Evolutionary conservation across 2,329 filamentous ascomycete genomes (phyloP), one percentile per base, ranked within the genome.

Genomic region (Clonostachys sp.): DNA sequence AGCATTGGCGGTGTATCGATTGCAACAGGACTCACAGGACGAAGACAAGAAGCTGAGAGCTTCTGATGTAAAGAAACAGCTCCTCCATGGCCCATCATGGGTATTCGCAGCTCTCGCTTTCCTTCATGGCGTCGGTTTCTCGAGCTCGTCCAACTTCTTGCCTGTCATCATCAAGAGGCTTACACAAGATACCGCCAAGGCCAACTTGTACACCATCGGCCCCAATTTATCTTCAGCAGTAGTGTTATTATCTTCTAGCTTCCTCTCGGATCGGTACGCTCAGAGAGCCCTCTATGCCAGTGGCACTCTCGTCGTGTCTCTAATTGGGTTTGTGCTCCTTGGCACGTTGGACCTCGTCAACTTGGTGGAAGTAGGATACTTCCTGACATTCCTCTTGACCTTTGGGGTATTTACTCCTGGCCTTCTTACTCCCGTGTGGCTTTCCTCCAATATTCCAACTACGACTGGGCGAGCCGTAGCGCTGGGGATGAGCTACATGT

Each of bases 151-250:
- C 2, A 58, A 58, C 40, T 58, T 58, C 47, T 48, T 58, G 17
- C 56, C 55, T 14, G 51, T 56, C 45, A 60, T 61, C 34, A 62
- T 57, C 45, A 63, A 63, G 46, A 64, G 67, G 35, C 61, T 70
- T 5, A 64, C 65, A 10, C 48, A 52, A 10, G 61, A 58, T 6
- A 60, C 65, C 4, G 50, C 58, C 7, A 55, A 53, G 39, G 47
- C 55, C 8, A 60, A 60, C 40, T 50, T 60, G 5, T 60, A 60
- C 45, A 57, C 56, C 12, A 50, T 60, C 24, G 57, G 51, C 2
- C 57, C 57, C 13, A 58, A 60, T 42, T 41, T 59, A 4, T 45
- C 48, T 5, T 55, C 50, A 10, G 51, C 56, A 6, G 50, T 51
- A 4, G 41, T 53, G 5, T 51, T 50, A 30, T 17, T 56, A 10